A percentile compares a stretch with the other conserved stretches of the same genome.
Evolutionary conservation across 2,329 filamentous ascomycete species (phyloP).

Genomic region (Leptoxyphium fumago): DNA sequence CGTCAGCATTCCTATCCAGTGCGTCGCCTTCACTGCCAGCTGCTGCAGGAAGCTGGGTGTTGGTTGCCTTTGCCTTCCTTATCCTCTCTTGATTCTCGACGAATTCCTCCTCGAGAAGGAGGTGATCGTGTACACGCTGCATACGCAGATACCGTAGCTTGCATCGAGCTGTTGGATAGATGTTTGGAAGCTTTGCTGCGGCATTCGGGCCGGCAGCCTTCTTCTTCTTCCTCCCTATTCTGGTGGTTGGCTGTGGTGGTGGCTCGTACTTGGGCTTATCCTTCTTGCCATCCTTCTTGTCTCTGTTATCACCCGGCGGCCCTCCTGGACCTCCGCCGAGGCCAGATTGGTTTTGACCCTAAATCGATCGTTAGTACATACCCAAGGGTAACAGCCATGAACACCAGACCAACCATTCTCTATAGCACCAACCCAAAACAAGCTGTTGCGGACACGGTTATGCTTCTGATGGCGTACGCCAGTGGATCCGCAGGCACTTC

Average conservation of each 20-base stretch:
- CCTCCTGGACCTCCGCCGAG: conserved; percentile 55
- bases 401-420: too few species aligned
- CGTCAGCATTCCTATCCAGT: conserved; percentile 80
- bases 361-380: conserved; percentile 7
- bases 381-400: neutral
- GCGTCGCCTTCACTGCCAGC: conserved; percentile 56
- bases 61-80: conserved; percentile 78
- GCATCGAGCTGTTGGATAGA: conserved; percentile 92
- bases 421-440: too few species aligned
- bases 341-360: conserved; percentile 80
- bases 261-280: conserved; percentile 99
- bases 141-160: conserved; percentile 93
- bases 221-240: conserved; percentile 97
- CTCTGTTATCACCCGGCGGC: conserved; percentile 55
- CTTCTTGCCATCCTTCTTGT: conserved; percentile 84
- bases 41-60: conserved; percentile 44
- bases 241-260: conserved; percentile 88
- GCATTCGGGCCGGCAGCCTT: conserved; percentile 86
- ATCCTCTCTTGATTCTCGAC: conserved; percentile 97
- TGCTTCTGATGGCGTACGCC: too few species aligned
- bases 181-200: conserved; percentile 81
- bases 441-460: too few species aligned
- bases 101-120: conserved; percentile 93
- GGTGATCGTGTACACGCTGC: conserved; percentile 96
- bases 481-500: too few species aligned